Evolutionary conservation across 176 grass and related monocot genomes (phyloP).

Genomic region (Alloteropsis semialata): DNA sequence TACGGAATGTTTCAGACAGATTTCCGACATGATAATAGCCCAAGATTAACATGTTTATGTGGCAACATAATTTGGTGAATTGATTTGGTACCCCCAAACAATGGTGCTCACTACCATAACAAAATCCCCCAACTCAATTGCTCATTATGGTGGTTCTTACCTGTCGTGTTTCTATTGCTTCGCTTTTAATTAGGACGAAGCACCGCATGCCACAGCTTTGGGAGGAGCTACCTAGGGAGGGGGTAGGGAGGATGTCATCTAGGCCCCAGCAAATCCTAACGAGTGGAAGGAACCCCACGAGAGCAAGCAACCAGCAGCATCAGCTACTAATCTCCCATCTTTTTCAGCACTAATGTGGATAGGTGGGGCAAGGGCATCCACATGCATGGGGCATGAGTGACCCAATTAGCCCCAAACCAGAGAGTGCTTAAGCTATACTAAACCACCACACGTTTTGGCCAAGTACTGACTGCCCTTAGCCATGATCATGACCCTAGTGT

Average conservation of each 20-base stretch:
- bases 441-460: not conserved
- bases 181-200: not conserved
- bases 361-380: constrained; percentile 2
- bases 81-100: not conserved
- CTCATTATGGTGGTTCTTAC: not conserved
- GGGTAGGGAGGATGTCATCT: constrained; percentile 1
- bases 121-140: not conserved
- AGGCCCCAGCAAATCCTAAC: not conserved
- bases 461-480: not conserved
- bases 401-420: constrained; percentile 11
- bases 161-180: not conserved
- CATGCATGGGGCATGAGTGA: not conserved
- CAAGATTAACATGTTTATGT: not conserved
- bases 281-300: not conserved
- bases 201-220: not conserved
- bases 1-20: not conserved
- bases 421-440: constrained; percentile 10
- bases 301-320: not conserved
- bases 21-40: not conserved
- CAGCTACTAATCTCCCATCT: not conserved
- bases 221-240: not conserved
- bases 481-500: constrained; percentile 26
- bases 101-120: not conserved
- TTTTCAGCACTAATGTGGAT: constrained; percentile 1
- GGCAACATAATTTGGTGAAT: not conserved